Evolutionary conservation across 2,329 filamentous ascomycete species (phyloP), one percentile per base, ranked within the genome.

Genomic region (Falciphora oryzae): DNA sequence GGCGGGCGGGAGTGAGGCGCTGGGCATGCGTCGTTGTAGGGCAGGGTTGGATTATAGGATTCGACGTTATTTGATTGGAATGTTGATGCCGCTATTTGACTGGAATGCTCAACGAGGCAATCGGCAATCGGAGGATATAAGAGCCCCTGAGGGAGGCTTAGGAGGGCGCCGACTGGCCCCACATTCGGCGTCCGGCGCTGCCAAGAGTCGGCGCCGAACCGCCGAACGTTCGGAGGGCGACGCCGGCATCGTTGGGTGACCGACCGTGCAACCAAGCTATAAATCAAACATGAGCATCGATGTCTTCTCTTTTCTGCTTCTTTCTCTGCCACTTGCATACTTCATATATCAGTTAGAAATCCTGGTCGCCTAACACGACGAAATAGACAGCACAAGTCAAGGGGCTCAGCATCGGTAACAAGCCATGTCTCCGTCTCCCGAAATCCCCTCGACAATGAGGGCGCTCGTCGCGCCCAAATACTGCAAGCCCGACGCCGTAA

Each of bases 391-490:
- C 44, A 44, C 14, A 8, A 44, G 38, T 14, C 29, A 29, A 6
- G 14, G 35, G 35, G 4, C 16, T 38, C 35, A 32, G 32, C 4
- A 32, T 6, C 32, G 18, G 44, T 10, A 4, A 50, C 22, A 50
- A 50, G 16, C 22, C 44, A 50, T 50, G 44, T 50, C 44, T 6
- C 7, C 44, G 22, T 38, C 56, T 22, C 31, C 57, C 11, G 31
- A 38, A 38, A 53, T 53, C 32, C 62, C 62, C 53, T 6, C 56
- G 32, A 79, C 74, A 1, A 81, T 80, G 77, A 77, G 79, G 66
- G 75, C 78, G 7, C 75, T 83, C 53, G 75, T 78, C 18, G 77
- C 78, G 32, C 76, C 73, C 0, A 77, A 73, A 58, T 75, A 76
- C 64, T 76, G 77, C 67, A 68, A 66, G 5, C 80, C 81, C 0